These are phyloP conservation scores for Fusarium sp. DNA, from an alignment of 2,329 filamentous ascomycete species.

Conservation along the genomic window DNA sequence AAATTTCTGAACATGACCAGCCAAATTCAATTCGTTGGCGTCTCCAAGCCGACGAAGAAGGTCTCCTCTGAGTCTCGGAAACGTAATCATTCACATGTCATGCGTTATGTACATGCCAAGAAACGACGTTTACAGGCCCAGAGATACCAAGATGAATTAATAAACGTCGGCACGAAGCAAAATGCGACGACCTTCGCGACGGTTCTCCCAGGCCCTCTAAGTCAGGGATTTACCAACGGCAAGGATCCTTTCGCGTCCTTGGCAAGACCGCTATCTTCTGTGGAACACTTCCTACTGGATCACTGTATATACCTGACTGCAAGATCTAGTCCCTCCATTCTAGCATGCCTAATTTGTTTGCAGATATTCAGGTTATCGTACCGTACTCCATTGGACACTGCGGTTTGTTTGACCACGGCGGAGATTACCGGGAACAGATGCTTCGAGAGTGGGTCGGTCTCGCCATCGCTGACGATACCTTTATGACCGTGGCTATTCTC, in stretches of 20 bases:
- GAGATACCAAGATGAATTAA: too few species aligned
- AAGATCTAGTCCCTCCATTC: too few species aligned
- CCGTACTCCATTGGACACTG: constrained; percentile 2
- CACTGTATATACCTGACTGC: constrained; percentile 3
- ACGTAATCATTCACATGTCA: too few species aligned
- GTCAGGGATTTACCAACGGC: background rate
- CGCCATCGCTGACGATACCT: constrained; percentile 8
- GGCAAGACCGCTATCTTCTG: background rate
- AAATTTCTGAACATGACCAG: too few species aligned
- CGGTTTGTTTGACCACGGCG: background rate
- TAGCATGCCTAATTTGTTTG: background rate
- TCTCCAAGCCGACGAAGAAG: too few species aligned
- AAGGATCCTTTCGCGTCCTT: background rate
- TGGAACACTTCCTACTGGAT: constrained; percentile 10
- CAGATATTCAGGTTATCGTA: constrained; percentile 12
- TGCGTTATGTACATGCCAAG: too few species aligned
- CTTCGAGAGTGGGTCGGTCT: constrained; percentile 19
- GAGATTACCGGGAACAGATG: background rate
- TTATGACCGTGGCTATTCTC: constrained; percentile 1
- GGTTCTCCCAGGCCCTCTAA: too few species aligned
- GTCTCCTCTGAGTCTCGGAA: too few species aligned
- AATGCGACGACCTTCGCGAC: too few species aligned
- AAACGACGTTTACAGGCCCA: too few species aligned
- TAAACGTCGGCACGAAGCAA: too few species aligned
- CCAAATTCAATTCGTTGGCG: too few species aligned